Evolutionary conservation across 202 grass and related monocot genomes (phyloP), one percentile per base, ranked within the genome.

Genomic region (Schoenoplectus triqueter): DNA sequence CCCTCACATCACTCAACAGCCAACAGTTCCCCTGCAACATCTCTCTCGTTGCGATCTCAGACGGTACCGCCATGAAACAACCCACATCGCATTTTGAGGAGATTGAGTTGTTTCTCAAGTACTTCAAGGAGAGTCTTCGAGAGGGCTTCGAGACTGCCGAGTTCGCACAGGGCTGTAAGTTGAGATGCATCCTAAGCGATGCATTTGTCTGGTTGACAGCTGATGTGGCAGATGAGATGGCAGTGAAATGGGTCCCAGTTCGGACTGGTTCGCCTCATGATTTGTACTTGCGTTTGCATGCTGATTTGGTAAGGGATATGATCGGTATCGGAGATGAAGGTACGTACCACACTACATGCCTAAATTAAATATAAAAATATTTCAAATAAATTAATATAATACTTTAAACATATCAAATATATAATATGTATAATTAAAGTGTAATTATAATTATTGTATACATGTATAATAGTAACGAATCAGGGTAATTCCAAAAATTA

Each of bases 161-260:
- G 4, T 78, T 78, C 0, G 76, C 73, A 3, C 74, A 78, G 11
- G 86, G 48, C 0, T 55, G 1, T 2, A 15, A 64, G 63, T 86
- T 94, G 21, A 88, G 65, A 48, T 97, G 88, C 87, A 73, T 97
- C 2, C 84, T 94, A 0, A 88, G 67, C 3, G 90, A 92, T 50
- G 81, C 85, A 19, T 94, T 97, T 85, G 39, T 97, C 4, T 97
- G 88, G 88, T 76, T 88, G 3, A 88, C 92, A 1, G 90, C 52
- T 0, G 87, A 92, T 8, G 87, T 87, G 11, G 90, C 92, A 2
- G 78, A 78, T 17, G 74, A 78, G 31, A 41, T 78, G 74, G 81
- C 44, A 0, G 73, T 78, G 10, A 84, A 78, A 3, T 97, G 90
- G 92, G 80, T 97, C 47, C 62, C 92, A 0, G 70, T 97, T 2